phyloP scores from a whole-genome alignment of 2,329 filamentous ascomycete species.

The Emydomyces testavorans region DNA sequence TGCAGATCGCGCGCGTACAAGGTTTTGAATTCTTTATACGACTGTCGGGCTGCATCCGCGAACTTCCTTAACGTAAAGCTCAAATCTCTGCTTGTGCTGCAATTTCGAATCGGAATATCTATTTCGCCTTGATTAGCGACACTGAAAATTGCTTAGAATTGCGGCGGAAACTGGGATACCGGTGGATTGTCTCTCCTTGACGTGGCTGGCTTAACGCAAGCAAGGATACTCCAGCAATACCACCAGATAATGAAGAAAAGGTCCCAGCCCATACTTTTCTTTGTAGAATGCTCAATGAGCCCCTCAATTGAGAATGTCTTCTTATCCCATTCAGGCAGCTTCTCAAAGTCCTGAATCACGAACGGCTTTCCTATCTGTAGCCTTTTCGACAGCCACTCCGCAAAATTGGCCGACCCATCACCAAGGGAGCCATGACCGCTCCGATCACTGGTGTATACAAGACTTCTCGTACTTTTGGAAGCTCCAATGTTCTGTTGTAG shows the following conservation, averaged over 20 bases:
- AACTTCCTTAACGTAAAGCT: conserved; percentile 27
- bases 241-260: background rate
- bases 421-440: background rate
- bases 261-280: conserved; percentile 21
- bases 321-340: conserved; percentile 22
- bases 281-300: conserved; percentile 25
- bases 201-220: background rate
- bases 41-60: conserved; percentile 21
- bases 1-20: conserved; percentile 28
- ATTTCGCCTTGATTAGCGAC: background rate
- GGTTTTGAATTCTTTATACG: conserved; percentile 22
- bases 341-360: conserved; percentile 27
- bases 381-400: conserved; percentile 24
- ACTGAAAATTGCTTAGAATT: background rate
- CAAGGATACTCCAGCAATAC: background rate
- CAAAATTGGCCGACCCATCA: conserved; percentile 8
- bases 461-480: background rate
- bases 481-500: conserved; percentile 15
- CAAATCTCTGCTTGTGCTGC: conserved; percentile 26
- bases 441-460: background rate
- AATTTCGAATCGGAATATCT: conserved; percentile 28
- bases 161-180: background rate
- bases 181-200: background rate
- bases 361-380: conserved; percentile 26
- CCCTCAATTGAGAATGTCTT: conserved; percentile 23